phyloP scores from a whole-genome alignment of 108 stramenopile species.

The Conticribra weissflogii region DNA sequence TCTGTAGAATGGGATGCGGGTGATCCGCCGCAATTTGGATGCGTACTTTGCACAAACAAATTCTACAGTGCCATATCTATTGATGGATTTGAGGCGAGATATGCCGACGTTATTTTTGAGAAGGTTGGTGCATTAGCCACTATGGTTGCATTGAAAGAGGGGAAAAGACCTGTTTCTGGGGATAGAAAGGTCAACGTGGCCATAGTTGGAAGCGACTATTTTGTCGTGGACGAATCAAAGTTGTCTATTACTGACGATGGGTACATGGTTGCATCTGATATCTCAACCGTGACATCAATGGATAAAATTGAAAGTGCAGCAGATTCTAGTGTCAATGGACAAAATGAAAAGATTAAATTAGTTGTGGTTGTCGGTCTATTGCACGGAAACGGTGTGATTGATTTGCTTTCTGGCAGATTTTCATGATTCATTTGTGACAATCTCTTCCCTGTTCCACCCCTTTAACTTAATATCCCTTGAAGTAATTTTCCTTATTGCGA shows the following conservation, averaged over 20 bases:
- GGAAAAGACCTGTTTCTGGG: conserved; percentile 51
- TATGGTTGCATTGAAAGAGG: conserved; percentile 47
- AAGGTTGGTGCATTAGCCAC: conserved; percentile 42
- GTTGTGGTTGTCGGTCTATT: conserved; percentile 60
- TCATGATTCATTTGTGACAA: too few species aligned
- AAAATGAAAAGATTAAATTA: too few species aligned
- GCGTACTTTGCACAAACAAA: conserved; percentile 60
- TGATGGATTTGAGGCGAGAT: conserved; percentile 48
- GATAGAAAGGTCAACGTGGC: conserved; percentile 48
- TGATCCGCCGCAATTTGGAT: conserved; percentile 35
- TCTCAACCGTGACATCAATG: not conserved
- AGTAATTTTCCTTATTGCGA: too few species aligned
- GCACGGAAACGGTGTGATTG: conserved; percentile 57
- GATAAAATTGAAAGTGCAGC: too few species aligned
- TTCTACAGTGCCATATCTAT: conserved; percentile 60
- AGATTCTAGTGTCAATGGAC: not conserved
- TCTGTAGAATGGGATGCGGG: not conserved
- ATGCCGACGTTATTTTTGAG: conserved; percentile 63
- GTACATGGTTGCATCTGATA: conserved; percentile 46
- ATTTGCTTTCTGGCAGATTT: conserved; percentile 43
- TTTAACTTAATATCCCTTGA: too few species aligned
- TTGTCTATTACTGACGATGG: conserved; percentile 47
- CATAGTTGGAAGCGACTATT: conserved; percentile 50
- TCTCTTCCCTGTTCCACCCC: too few species aligned
- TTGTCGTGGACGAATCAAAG: conserved; percentile 30